These are phyloP conservation scores for Protomyces pachydermus DNA, from an alignment of 1,139 yeast genomes.

Conservation along the genomic window DNA sequence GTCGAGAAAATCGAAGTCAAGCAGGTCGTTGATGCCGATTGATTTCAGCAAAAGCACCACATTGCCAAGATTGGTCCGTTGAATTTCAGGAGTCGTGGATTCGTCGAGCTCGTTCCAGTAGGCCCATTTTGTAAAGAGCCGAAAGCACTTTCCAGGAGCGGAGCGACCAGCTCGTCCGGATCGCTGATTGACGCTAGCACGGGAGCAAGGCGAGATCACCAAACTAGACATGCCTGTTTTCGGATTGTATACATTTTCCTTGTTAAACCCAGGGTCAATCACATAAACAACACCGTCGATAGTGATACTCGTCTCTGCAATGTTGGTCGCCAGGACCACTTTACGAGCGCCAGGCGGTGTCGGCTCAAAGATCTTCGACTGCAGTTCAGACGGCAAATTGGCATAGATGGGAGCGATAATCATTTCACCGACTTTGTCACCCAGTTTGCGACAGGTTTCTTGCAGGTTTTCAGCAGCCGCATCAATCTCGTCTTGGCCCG, in stretches of 20 bases:
- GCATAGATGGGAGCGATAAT: constrained; percentile 84
- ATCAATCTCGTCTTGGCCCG: constrained; percentile 91
- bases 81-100: constrained; percentile 85
- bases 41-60: constrained; percentile 88
- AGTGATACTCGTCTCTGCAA: constrained; percentile 77
- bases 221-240: constrained; percentile 72
- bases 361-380: constrained; percentile 65
- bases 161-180: constrained; percentile 85
- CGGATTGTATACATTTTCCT: constrained; percentile 70
- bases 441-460: constrained; percentile 62
- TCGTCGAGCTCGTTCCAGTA: constrained; percentile 73
- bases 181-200: constrained; percentile 78
- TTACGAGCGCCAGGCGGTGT: constrained; percentile 67
- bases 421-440: constrained; percentile 56
- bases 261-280: constrained; percentile 76
- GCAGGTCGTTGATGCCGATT: constrained; percentile 72
- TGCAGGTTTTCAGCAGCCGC: constrained; percentile 63
- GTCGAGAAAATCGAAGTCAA: constrained; percentile 85
- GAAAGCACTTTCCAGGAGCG: constrained; percentile 75
- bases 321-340: constrained; percentile 72
- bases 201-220: constrained; percentile 67
- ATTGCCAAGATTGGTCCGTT: constrained; percentile 78
- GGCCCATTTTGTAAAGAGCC: constrained; percentile 67
- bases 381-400: constrained; percentile 70
- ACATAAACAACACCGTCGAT: constrained; percentile 75